Base-by-base conservation (phyloP, 345 rosid species). In the Aegle marmelos region DNA sequence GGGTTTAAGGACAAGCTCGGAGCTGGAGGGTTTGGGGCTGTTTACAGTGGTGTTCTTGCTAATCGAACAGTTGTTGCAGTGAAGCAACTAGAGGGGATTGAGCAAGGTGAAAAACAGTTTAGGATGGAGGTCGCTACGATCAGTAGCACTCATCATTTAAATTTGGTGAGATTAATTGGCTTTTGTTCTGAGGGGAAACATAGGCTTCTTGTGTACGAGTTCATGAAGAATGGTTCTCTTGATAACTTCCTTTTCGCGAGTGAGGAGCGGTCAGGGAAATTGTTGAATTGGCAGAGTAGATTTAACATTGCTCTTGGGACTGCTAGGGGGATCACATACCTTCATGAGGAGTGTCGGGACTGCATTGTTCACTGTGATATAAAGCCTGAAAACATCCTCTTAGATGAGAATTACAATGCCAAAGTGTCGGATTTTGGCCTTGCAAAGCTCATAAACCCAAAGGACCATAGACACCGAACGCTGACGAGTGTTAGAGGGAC, bases 91-190 rank as follows among this genome's bases (percentile, higher is more conserved):
- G 86, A 88, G 50, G 86, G 88, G 34, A 86, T 83, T 30, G 85
- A 84, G 73, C 90, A 78, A 74, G 90, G 89, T 2, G 91, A 87
- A 75, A 89, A 83, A 59, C 87, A 85, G 73, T 91, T 88, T 70
- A 75, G 90, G 73, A 84, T 83, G 69, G 91, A 89, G 83, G 88
- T 90, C 72, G 85, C 90, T 25, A 84, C 88, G 10, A 88, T 91
- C 33, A 79, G 95, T 24, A 87, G 90, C 81, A 87, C 92, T 50
- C 95, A 91, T 84, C 95, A 91, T 70, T 63, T 91, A 78, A 89
- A 85, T 79, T 75, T 91, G 68, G 90, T 86, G 58, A 88, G 92
- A 68, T 59, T 88, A 78, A 80, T 91, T 16, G 94, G 94, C 9
- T 91, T 86, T 80, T 91, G 91, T 86, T 83, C 87, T 3, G 89